Evolutionary conservation across 768 basidiomycete genomes (phyloP).

Genomic region (Naganishia vaughanmartiniae): DNA sequence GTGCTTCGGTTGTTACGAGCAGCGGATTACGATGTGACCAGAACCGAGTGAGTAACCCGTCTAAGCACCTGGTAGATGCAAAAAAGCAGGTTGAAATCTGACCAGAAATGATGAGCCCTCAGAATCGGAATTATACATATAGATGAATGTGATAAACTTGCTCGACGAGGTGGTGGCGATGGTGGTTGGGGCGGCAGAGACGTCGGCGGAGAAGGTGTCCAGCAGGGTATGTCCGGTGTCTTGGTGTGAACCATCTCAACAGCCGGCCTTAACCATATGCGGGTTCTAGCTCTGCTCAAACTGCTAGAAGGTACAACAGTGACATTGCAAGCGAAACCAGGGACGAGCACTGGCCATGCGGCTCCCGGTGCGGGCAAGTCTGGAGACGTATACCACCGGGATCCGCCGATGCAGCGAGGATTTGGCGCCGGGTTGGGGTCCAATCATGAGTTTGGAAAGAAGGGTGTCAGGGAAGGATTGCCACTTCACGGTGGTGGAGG

Average conservation of each 20-base stretch:
- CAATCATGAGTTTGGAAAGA: slow-evolving; percentile 38
- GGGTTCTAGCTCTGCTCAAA: slow-evolving; percentile 60
- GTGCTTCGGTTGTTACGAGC: slow-evolving; percentile 84
- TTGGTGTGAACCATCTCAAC: too few species aligned
- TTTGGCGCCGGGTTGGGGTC: slow-evolving; percentile 32
- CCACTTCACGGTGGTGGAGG: slow-evolving; percentile 44
- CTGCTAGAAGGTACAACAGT: slow-evolving; percentile 92
- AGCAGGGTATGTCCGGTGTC: slow-evolving; percentile 62
- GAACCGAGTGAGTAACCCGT: slow-evolving; percentile 64
- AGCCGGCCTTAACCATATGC: too few species aligned
- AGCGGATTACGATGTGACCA: slow-evolving; percentile 79
- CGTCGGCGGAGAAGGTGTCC: slow-evolving; percentile 93
- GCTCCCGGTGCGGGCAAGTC: not conserved
- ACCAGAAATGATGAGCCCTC: not conserved
- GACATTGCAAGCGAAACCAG: slow-evolving; percentile 63
- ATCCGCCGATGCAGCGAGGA: slow-evolving; percentile 4
- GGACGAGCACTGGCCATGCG: slow-evolving; percentile 34
- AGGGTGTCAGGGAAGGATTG: slow-evolving; percentile 48
- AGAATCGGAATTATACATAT: slow-evolving; percentile 94
- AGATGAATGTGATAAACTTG: slow-evolving; percentile 93
- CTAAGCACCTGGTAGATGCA: too few species aligned
- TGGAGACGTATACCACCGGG: not conserved
- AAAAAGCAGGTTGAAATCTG: not conserved
- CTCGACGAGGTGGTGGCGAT: slow-evolving; percentile 58
- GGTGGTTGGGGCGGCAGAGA: slow-evolving; percentile 59